Evolutionary conservation across 768 basidiomycete species (phyloP).

Genomic region (Agrocybe praecox): DNA sequence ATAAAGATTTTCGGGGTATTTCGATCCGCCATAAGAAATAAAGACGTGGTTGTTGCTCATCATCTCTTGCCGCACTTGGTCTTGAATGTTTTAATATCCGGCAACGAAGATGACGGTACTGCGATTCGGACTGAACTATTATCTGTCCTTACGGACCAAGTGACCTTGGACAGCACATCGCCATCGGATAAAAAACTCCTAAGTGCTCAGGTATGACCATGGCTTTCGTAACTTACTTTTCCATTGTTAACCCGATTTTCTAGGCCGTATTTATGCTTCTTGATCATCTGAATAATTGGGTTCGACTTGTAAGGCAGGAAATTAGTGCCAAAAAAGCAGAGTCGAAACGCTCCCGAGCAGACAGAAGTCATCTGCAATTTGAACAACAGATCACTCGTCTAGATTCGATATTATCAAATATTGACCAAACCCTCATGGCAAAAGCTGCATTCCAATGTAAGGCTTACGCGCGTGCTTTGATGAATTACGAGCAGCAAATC

Average conservation of each 20-base stretch:
- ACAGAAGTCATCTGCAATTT: slow-evolving; percentile 35
- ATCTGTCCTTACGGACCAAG: slow-evolving; percentile 86
- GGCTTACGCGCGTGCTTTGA: slow-evolving; percentile 90
- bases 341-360: slow-evolving; percentile 48
- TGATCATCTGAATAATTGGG: slow-evolving; percentile 93
- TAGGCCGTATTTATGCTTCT: slow-evolving; percentile 95
- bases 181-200: slow-evolving; percentile 81
- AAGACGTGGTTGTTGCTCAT: slow-evolving; percentile 94
- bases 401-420: slow-evolving; percentile 80
- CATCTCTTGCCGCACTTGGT: slow-evolving; percentile 91
- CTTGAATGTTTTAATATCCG: slow-evolving; percentile 81
- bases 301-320: slow-evolving; percentile 74
- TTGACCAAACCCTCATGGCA: slow-evolving; percentile 88
- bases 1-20: slow-evolving; percentile 78
- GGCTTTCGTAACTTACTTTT: not conserved
- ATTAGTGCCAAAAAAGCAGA: slow-evolving; percentile 50
- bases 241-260: not conserved
- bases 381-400: slow-evolving; percentile 70
- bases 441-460: slow-evolving; percentile 94
- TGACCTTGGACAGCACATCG: slow-evolving; percentile 58
- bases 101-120: slow-evolving; percentile 58
- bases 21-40: slow-evolving; percentile 74
- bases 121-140: slow-evolving; percentile 77
- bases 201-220: slow-evolving; percentile 81
- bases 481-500: slow-evolving; percentile 92